Evolutionary conservation across 345 rosid genomes (phyloP), one percentile per base, ranked within the genome.

Genomic region (Ailanthus altissimus): DNA sequence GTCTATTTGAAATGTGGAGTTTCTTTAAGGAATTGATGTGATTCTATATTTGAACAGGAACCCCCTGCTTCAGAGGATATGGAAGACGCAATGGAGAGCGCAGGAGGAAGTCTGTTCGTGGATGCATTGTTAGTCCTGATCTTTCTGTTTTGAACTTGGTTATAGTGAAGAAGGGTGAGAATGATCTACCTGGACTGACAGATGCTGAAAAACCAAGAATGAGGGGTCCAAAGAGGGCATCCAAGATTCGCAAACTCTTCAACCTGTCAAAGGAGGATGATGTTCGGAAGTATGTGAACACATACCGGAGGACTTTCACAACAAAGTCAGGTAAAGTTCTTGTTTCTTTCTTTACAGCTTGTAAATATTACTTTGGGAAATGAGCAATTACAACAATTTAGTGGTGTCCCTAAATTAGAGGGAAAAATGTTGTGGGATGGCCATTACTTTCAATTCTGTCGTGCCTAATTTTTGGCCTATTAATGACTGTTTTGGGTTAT

Each of bases 41-140:
- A 3, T 16, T 26, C 28, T 15, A 3, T 74, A 4, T 72, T 54
- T 68, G 25, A 61, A 10, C 73, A 86, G 87, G 89, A 0, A 82
- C 85, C 26, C 87, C 89, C 7, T 84, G 87, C 73, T 86, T 86
- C 73, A 74, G 81, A 54, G 89, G 87, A n/a, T 75, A 81, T 73
- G 89, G 87, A 77, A 82, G 89, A 26, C 82, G 87, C 42, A 84
- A 80, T 54, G 87, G 89, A 65, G 89, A 86, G 73, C 79, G 87
- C 0, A 81, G 87, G 77, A 86, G 89, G 78, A 86, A 86, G 77
- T 86, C 89, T 80, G 85, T 84, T 25, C 82, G 87, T 57, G 89
- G 89, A 12, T 86, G 89, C 78, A 86, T 86, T 38, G 89, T 84
- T 45, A 86, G 89, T 73, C 89, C 62, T 12, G 87, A 86, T 60